These are phyloP conservation scores for Penicillium griseofulvum DNA, from an alignment of 2,329 filamentous ascomycete genomes.

Conservation along the genomic window DNA sequence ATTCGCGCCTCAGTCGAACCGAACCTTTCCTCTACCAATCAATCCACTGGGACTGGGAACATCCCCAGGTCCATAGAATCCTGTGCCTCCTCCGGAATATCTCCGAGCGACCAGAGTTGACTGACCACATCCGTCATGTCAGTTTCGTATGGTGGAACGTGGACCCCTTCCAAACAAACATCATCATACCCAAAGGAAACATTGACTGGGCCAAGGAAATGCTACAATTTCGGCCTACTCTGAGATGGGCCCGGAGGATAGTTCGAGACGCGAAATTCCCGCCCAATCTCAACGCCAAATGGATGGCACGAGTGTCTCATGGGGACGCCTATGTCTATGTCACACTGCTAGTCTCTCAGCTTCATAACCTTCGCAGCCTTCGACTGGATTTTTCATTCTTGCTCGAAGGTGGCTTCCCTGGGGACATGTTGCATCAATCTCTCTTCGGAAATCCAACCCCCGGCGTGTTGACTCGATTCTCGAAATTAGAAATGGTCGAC, in stretches of 20 bases:
- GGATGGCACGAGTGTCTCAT: background rate
- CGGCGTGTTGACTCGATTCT: background rate
- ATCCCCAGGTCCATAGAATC: background rate
- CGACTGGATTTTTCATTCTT: constrained; percentile 1
- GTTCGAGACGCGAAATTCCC: background rate
- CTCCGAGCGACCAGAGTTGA: background rate
- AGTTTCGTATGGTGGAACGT: constrained; percentile 1
- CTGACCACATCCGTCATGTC: background rate
- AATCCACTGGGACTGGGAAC: background rate
- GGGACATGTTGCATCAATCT: background rate
- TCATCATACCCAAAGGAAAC: background rate
- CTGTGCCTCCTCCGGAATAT: background rate
- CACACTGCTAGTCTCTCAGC: background rate
- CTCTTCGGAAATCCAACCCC: background rate
- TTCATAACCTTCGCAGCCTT: constrained; percentile 3
- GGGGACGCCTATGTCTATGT: background rate
- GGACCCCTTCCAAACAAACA: too few species aligned
- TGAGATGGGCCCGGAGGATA: background rate
- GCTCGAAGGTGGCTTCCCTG: background rate
- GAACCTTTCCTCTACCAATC: background rate
- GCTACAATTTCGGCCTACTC: background rate
- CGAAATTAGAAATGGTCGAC: constrained; percentile 1
- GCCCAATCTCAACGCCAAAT: background rate
- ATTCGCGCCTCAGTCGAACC: background rate
- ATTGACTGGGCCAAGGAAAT: background rate